phyloP scores from a whole-genome alignment of 306 rosid genomes.

The Echinosophora koreensis region DNA sequence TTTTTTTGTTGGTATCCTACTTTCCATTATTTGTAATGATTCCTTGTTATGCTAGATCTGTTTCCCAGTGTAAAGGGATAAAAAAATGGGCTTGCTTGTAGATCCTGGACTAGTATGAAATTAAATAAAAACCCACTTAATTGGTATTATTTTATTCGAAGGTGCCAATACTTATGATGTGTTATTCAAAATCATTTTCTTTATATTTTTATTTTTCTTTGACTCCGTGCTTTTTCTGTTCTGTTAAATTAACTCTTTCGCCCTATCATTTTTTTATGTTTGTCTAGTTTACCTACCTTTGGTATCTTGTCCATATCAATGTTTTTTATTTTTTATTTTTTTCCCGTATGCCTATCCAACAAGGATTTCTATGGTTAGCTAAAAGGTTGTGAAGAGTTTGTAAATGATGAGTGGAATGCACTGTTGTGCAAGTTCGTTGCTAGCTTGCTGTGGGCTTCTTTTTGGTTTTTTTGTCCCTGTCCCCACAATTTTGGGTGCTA shows the following conservation, averaged over 20 bases:
- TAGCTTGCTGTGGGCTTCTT: neutral
- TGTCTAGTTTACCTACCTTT: slow-evolving; percentile 1
- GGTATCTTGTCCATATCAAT: neutral
- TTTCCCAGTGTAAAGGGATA: neutral
- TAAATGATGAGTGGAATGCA: slow-evolving; percentile 29
- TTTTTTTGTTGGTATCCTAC: neutral
- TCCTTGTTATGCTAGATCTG: slow-evolving; percentile 11
- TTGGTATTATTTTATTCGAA: slow-evolving; percentile 1
- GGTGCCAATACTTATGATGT: neutral
- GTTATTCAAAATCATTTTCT: neutral
- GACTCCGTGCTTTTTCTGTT: neutral
- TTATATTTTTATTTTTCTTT: neutral
- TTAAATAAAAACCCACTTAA: neutral
- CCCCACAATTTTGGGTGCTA: neutral
- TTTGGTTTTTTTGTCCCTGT: neutral
- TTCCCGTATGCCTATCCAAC: neutral
- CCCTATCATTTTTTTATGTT: neutral
- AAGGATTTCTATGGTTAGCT: slow-evolving; percentile 7
- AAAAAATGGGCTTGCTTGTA: neutral
- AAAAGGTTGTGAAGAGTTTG: neutral
- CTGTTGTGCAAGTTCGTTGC: slow-evolving; percentile 30
- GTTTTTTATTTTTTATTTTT: neutral
- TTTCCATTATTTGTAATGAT: slow-evolving; percentile 13
- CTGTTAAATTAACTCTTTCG: neutral
- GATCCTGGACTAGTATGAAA: slow-evolving; percentile 7